Evolutionary conservation across 768 basidiomycete genomes (phyloP).

Genomic region (Royoungia palumana): DNA sequence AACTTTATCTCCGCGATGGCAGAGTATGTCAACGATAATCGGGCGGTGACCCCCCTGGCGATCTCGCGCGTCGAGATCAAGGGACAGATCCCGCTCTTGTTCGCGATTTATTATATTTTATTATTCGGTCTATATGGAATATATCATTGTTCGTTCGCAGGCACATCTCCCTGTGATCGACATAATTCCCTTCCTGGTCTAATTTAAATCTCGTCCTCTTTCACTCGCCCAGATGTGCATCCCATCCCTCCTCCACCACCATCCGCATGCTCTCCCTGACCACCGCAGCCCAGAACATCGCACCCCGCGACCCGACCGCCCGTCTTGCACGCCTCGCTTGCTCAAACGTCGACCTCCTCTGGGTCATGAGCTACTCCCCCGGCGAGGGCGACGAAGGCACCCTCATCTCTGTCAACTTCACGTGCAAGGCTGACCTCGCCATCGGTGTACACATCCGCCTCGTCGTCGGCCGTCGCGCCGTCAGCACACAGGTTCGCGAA

Average conservation of each 20-base stretch:
- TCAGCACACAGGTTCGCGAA: constrained; percentile 63
- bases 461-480: constrained; percentile 65
- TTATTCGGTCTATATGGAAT: too few species aligned
- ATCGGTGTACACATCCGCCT: constrained; percentile 60
- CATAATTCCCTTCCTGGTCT: constrained; percentile 9
- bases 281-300: constrained; percentile 10
- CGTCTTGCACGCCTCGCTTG: constrained; percentile 33
- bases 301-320: constrained; percentile 1
- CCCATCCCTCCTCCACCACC: not conserved
- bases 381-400: constrained; percentile 60
- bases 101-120: constrained; percentile 13
- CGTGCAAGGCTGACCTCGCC: constrained; percentile 26
- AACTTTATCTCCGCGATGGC: constrained; percentile 25
- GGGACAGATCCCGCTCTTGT: constrained; percentile 27
- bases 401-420: constrained; percentile 57
- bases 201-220: constrained; percentile 24
- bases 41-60: constrained; percentile 10
- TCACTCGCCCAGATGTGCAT: not conserved
- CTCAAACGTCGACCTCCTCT: constrained; percentile 53
- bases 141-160: too few species aligned
- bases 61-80: constrained; percentile 12
- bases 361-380: constrained; percentile 64
- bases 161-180: constrained; percentile 13
- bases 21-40: constrained; percentile 14
- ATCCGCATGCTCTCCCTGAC: constrained; percentile 11